phyloP scores from a whole-genome alignment of 164 flowering plant genomes.

The Sedum album region DNA sequence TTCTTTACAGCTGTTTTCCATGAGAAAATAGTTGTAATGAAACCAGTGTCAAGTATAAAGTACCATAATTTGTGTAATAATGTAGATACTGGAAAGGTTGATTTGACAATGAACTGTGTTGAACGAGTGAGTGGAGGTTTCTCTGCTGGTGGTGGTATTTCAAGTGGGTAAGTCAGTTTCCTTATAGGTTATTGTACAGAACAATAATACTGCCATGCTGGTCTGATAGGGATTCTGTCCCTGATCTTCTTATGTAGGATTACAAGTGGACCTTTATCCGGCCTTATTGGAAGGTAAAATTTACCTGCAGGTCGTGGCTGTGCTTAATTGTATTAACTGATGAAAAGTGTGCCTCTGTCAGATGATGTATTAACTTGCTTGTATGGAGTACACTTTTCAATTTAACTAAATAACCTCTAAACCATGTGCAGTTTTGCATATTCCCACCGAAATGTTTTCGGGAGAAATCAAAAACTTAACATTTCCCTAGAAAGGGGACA shows the following conservation, averaged over 20 bases:
- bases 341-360: neutral
- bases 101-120: conserved; percentile 79
- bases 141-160: conserved; percentile 99
- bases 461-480: conserved; percentile 89
- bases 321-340: neutral
- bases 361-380: neutral
- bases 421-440: conserved; percentile 76
- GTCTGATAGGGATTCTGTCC: neutral
- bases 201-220: neutral
- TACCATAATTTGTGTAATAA: too few species aligned
- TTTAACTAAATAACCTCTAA: neutral
- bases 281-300: conserved; percentile 87
- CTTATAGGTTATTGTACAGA: neutral
- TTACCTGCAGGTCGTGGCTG: neutral
- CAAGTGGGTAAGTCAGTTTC: conserved; percentile 75
- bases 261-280: conserved; percentile 90
- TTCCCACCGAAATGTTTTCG: conserved; percentile 89
- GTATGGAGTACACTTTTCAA: neutral
- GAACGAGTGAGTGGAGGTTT: conserved; percentile 96
- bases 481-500: conserved; percentile 93
- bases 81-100: conserved; percentile 88
- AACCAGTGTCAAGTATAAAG: too few species aligned
- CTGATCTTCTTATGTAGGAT: conserved; percentile 43
- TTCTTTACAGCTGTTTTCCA: too few species aligned
- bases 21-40: too few species aligned